Evolutionary conservation across 106 monocot genomes (phyloP).

Genomic region (Apostasia shenzhenica): DNA sequence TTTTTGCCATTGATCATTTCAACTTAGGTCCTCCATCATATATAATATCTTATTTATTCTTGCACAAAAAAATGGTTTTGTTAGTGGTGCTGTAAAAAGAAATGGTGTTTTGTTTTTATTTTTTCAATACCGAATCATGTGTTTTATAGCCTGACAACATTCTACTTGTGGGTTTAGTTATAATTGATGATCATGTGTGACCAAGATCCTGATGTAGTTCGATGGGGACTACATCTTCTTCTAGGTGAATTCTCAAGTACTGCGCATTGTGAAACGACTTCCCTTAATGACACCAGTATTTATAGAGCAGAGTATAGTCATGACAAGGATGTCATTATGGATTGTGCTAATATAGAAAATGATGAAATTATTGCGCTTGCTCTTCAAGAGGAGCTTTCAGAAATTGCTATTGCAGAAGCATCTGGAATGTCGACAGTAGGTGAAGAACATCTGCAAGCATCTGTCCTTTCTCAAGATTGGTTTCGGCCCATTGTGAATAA

Average conservation of each 20-base stretch:
- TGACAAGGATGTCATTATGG: constrained; percentile 15
- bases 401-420: constrained; percentile 56
- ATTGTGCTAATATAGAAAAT: constrained; percentile 40
- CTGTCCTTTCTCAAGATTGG: constrained; percentile 63
- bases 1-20: too few species aligned
- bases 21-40: too few species aligned
- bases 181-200: constrained; percentile 44
- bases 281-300: constrained; percentile 13
- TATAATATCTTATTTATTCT: too few species aligned
- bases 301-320: constrained; percentile 13
- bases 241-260: constrained; percentile 21
- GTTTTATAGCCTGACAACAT: not conserved
- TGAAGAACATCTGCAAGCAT: constrained; percentile 45
- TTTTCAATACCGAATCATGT: not conserved
- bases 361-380: constrained; percentile 74
- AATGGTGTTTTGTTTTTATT: too few species aligned
- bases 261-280: constrained; percentile 13
- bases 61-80: too few species aligned
- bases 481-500: constrained; percentile 17
- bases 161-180: not conserved
- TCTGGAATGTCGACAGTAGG: constrained; percentile 27
- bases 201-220: constrained; percentile 69
- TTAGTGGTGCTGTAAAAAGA: too few species aligned
- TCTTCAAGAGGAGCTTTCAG: constrained; percentile 66
- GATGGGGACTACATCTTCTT: constrained; percentile 88